A percentile compares a stretch with the other conserved stretches of the same genome.
These are phyloP conservation scores for Venturiaceae sp. DNA, from an alignment of 2,329 filamentous ascomycete species.

Conservation along the genomic window DNA sequence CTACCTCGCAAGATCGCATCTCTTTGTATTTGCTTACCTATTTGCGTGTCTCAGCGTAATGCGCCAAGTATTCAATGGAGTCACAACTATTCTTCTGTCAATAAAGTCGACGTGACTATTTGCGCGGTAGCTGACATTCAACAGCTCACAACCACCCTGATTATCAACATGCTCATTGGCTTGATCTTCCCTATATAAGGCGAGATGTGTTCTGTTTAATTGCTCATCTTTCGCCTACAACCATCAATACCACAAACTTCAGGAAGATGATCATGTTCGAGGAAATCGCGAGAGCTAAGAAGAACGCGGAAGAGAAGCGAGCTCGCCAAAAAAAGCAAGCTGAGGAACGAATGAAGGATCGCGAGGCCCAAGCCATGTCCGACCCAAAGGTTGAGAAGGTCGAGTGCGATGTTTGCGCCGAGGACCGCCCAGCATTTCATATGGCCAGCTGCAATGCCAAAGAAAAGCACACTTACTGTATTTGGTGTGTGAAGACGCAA, in stretches of 20 bases:
- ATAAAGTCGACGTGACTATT: too few species aligned
- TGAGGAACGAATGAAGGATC: neutral
- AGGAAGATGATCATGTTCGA: neutral
- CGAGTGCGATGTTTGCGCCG: conserved; percentile 54
- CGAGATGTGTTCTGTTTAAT: neutral
- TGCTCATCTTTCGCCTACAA: neutral
- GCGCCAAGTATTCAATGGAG: too few species aligned
- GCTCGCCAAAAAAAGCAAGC: neutral
- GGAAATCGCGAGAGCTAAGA: neutral
- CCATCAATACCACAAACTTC: neutral
- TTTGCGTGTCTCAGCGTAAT: too few species aligned
- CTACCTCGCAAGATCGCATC: too few species aligned
- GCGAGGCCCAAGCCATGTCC: neutral
- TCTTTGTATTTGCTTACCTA: too few species aligned
- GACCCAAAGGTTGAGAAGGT: neutral
- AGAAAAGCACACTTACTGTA: conserved; percentile 58
- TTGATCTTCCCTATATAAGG: too few species aligned
- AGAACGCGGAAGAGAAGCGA: neutral
- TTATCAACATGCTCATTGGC: too few species aligned
- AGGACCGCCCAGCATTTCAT: conserved; percentile 54
- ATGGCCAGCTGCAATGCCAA: conserved; percentile 58
- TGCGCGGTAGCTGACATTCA: too few species aligned
- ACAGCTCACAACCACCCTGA: too few species aligned
- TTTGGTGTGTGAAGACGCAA: conserved; percentile 51
- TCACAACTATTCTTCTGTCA: too few species aligned